phyloP scores from a whole-genome alignment of 768 basidiomycete species.

The Macrolepiota albuminosa region DNA sequence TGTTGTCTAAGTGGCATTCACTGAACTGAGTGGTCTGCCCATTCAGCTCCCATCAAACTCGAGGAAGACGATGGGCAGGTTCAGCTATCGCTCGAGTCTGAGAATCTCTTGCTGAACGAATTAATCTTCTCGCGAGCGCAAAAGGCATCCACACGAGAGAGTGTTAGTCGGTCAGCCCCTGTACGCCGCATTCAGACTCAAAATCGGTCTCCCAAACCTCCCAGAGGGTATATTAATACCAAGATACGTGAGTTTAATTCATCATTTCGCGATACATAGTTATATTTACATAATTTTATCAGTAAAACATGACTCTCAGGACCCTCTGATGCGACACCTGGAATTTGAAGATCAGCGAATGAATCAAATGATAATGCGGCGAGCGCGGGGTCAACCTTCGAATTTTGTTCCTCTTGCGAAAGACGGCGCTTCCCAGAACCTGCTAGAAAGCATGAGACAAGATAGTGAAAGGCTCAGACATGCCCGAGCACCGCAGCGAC shows the following conservation, averaged over 20 bases:
- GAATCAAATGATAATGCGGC: background rate
- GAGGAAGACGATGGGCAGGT: background rate
- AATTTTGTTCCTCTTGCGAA: background rate
- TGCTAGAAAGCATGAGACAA: conserved; percentile 9
- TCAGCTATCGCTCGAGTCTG: background rate
- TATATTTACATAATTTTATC: background rate
- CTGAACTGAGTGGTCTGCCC: background rate
- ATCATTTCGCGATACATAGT: background rate
- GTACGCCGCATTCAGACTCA: background rate
- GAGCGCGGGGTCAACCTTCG: background rate
- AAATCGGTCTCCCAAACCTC: background rate
- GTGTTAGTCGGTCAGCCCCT: background rate
- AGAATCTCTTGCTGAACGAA: background rate
- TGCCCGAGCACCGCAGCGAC: background rate
- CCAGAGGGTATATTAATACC: background rate
- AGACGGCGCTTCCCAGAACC: conserved; percentile 2
- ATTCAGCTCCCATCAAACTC: background rate
- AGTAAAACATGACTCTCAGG: background rate
- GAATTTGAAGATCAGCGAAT: background rate
- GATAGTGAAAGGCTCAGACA: conserved; percentile 7
- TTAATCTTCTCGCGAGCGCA: background rate
- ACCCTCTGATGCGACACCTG: background rate
- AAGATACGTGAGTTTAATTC: background rate
- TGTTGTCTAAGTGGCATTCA: background rate
- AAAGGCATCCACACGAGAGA: background rate